Base-by-base conservation (phyloP, 805 yeast genomes). In the Helenozyma rhizophorensis region DNA sequence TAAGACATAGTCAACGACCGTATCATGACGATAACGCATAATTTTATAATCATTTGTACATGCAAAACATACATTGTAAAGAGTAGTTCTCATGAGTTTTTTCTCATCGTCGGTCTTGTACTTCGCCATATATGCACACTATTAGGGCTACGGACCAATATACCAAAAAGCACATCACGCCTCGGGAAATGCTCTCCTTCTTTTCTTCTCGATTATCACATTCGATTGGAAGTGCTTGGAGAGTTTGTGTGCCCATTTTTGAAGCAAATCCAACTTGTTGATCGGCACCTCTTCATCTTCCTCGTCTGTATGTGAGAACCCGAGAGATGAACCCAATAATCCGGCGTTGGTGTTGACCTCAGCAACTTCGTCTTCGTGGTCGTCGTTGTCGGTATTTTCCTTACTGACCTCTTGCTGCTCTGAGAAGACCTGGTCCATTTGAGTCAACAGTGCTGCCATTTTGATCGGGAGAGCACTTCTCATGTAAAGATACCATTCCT, bases 1-100 rank as follows among this genome's bases (percentile, higher is more conserved):
- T 30, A 50, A 54, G 61, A 55, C 65, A 56, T 53, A 57, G 58
- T 53, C 34, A 45, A 53, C 28, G 53, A 60, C 54, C 45, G 43
- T 48, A 56, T 65, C 72, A 65, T 64, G 72, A 65, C 70, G 70
- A 65, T 65, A 65, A 65, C 72, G 72, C 72, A 65, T 58, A 46
- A 42, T 24, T 36, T 26, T 34, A 34, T 53, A 56, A 56, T 56
- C 61, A 55, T 53, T 8, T 11, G 22, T 18, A 21, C 12, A n/a
- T 17, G 14, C 8, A 15, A 14, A 31, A 44, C 48, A 42, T 44
- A 44, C 48, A 31, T 6, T 25, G 10, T 7, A 12, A 27, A 10
- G 7, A 12, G 24, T 21, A 14, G n/a, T 28, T 8, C 2, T 17
- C 12, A n/a, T 19, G 10, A 21, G 10, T n/a, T 22, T 25, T 25